Conservation (phyloP, 176 grass and related monocot species). For the Avena atlantica region DNA sequence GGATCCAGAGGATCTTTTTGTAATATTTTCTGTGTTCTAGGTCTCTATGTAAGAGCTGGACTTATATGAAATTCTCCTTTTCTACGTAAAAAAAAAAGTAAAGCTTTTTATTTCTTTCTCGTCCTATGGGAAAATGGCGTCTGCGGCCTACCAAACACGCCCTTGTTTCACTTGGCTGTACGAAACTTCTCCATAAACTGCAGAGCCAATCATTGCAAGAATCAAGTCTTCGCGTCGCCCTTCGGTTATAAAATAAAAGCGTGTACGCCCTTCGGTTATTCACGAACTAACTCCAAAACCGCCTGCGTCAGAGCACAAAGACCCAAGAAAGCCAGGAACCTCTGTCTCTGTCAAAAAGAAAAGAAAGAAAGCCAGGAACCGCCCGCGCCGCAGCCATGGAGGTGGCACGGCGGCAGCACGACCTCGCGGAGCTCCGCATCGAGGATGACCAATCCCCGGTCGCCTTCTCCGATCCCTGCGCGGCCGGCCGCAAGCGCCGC, state of each 20-base stretch:
- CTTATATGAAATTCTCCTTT: no score
- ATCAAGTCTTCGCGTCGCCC: neutral
- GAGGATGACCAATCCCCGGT: slow-evolving; percentile 6
- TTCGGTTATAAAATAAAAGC: neutral
- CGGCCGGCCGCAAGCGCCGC: slow-evolving; percentile 15
- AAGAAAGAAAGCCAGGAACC: neutral
- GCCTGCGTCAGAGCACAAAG: neutral
- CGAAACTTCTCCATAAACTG: no score
- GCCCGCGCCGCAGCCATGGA: neutral
- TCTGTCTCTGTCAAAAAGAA: no score
- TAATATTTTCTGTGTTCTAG: no score
- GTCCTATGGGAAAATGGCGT: no score
- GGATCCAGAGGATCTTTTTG: no score
- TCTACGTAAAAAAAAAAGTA: no score
- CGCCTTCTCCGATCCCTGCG: slow-evolving; percentile 31
- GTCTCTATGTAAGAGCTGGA: no score
- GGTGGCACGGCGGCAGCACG: neutral
- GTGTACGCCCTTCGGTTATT: neutral
- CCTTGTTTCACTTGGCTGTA: no score
- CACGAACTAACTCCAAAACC: neutral
- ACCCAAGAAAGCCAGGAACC: neutral
- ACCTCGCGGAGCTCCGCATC: slow-evolving; percentile 28
- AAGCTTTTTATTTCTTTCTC: no score
- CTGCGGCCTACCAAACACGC: no score
- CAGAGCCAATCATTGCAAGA: no score